phyloP scores from a whole-genome alignment of 306 rosid genomes.

The Citrullus mucosospermus region DNA sequence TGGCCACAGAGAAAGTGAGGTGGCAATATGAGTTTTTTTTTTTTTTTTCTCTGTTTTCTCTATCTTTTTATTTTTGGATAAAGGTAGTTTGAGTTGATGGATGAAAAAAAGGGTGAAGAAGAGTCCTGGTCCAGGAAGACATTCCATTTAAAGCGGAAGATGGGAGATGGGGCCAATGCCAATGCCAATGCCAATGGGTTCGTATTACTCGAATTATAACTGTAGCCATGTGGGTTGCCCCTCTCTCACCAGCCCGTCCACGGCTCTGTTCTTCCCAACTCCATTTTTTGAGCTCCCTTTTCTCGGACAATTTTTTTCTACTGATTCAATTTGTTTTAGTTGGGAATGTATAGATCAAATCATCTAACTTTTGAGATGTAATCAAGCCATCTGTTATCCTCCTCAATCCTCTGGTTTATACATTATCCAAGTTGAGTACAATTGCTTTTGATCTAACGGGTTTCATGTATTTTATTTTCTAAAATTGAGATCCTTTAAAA shows the following conservation, averaged over 20 bases:
- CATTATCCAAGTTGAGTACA: too few species aligned
- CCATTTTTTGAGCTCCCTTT: background rate
- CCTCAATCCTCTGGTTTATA: too few species aligned
- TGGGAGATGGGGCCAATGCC: background rate
- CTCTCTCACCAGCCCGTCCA: background rate
- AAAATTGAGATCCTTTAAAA: too few species aligned
- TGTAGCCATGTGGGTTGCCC: constrained; percentile 3
- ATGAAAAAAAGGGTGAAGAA: background rate
- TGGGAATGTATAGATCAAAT: too few species aligned
- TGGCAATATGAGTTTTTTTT: background rate
- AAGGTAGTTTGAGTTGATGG: background rate
- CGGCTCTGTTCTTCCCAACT: background rate
- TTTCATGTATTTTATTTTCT: too few species aligned
- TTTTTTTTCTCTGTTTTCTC: too few species aligned
- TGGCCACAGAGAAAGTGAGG: background rate
- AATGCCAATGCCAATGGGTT: background rate
- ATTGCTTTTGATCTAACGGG: too few species aligned
- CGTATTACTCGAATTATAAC: background rate
- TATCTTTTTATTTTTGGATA: too few species aligned
- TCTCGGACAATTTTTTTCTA: background rate
- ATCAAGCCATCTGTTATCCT: too few species aligned
- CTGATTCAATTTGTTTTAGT: background rate
- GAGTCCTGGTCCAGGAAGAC: background rate
- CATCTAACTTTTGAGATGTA: too few species aligned
- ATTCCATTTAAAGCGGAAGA: constrained; percentile 4